Conservation (phyloP, 352 stramenopile genomes). For the Pythium phragmitis region DNA sequence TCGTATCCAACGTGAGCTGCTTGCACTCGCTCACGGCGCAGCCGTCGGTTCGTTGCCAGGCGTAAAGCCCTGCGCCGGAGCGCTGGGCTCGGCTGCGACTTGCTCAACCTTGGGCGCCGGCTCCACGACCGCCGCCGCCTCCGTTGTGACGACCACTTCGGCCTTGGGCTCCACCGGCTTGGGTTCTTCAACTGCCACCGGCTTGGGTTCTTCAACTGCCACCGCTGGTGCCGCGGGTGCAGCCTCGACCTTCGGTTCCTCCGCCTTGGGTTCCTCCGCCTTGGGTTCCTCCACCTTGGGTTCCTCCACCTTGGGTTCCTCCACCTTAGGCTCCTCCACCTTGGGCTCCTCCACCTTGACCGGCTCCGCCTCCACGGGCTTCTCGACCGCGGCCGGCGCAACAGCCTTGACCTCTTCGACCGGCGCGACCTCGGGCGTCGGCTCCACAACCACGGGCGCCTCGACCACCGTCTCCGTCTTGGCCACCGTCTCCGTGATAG, state of each 20-base stretch:
- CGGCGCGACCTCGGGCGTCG: conserved; percentile 1
- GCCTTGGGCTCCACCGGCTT: too few relatives aligned
- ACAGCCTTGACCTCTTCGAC: conserved; percentile 13
- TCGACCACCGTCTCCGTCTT: background rate
- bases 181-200: too few relatives aligned
- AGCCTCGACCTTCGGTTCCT: background rate
- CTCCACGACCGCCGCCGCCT: background rate
- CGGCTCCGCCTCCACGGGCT: conserved; percentile 2
- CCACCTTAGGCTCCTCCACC: conserved; percentile 8
- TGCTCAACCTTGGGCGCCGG: conserved; percentile 12
- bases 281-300: conserved; percentile 2
- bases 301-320: conserved; percentile 2
- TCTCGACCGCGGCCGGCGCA: background rate
- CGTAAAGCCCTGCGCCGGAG: conserved; percentile 13
- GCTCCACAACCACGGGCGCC: background rate
- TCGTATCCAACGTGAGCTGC: too few relatives aligned
- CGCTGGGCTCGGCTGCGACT: background rate
- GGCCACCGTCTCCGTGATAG: background rate
- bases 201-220: too few relatives aligned
- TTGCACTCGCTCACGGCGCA: background rate
- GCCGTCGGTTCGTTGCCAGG: conserved; percentile 14
- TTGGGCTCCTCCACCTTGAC: background rate
- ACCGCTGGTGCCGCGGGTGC: conserved; percentile 16
- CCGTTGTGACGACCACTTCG: background rate
- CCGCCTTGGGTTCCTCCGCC: conserved; percentile 19